Conservation (phyloP, 768 basidiomycete species). For the Termitomyces sp. region DNA sequence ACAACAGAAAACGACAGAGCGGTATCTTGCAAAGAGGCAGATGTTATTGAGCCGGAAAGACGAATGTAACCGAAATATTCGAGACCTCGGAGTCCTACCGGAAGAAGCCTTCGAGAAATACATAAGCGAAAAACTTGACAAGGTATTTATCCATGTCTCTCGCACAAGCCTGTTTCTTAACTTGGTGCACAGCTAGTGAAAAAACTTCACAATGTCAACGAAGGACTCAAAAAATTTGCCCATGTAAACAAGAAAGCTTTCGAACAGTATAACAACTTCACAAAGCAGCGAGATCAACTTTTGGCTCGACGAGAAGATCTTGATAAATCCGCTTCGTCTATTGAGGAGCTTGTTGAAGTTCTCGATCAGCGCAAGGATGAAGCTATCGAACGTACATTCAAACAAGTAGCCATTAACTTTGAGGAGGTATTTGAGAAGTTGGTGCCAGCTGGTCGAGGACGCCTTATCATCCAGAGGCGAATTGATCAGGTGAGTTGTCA, state of each 20-base stretch:
- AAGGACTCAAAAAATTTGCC: slow-evolving; percentile 91
- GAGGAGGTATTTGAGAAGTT: slow-evolving; percentile 95
- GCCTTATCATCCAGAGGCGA: slow-evolving; percentile 87
- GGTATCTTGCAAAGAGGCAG: slow-evolving; percentile 89
- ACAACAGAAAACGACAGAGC: slow-evolving; percentile 92
- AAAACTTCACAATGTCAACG: slow-evolving; percentile 88
- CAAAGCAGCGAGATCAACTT: slow-evolving; percentile 93
- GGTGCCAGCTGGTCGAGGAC: slow-evolving; percentile 88
- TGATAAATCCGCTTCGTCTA: slow-evolving; percentile 83
- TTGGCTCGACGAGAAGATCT: slow-evolving; percentile 84
- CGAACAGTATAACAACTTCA: slow-evolving; percentile 97
- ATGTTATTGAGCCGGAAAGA: slow-evolving; percentile 82
- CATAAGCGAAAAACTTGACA: slow-evolving; percentile 79
- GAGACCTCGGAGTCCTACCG: slow-evolving; percentile 92
- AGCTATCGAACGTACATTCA: slow-evolving; percentile 97
- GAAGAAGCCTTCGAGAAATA: slow-evolving; percentile 98
- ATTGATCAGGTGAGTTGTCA: slow-evolving; percentile 65
- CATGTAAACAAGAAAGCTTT: slow-evolving; percentile 99
- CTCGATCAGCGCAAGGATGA: slow-evolving; percentile 98
- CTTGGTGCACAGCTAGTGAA: slow-evolving; percentile 70
- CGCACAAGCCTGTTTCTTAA: no score
- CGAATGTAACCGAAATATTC: slow-evolving; percentile 92
- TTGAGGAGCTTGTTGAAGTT: slow-evolving; percentile 88
- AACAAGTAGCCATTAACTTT: slow-evolving; percentile 96
- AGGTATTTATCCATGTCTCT: slow-evolving; percentile 41